phyloP scores from a whole-genome alignment of 2,329 filamentous ascomycete genomes.

The Arthrobotrys conoides region DNA sequence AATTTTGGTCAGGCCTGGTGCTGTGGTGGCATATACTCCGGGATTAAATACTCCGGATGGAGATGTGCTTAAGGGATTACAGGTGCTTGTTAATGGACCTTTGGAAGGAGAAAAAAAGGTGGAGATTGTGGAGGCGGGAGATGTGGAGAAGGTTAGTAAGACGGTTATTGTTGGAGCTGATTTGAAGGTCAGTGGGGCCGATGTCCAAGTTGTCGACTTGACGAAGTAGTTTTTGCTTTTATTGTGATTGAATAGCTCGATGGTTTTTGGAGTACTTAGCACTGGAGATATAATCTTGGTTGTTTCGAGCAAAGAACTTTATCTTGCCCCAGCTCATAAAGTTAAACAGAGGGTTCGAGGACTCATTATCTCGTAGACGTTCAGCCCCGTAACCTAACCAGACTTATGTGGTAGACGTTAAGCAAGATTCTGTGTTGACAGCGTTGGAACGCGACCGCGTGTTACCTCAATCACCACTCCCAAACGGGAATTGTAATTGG shows the following conservation, averaged over 20 bases:
- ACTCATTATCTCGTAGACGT: no score
- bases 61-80: slow-evolving; percentile 44
- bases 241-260: neutral
- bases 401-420: no score
- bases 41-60: slow-evolving; percentile 43
- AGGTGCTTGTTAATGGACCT: slow-evolving; percentile 56
- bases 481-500: slow-evolving; percentile 52
- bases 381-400: no score
- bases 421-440: slow-evolving; percentile 25
- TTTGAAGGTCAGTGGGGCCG: slow-evolving; percentile 32
- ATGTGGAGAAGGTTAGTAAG: slow-evolving; percentile 47
- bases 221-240: neutral
- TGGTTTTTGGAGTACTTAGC: slow-evolving; percentile 13
- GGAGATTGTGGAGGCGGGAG: slow-evolving; percentile 41
- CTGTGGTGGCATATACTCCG: slow-evolving; percentile 65
- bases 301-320: neutral
- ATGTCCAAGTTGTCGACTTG: slow-evolving; percentile 44
- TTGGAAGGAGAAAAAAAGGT: slow-evolving; percentile 35
- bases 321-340: no score
- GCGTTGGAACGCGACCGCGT: slow-evolving; percentile 48
- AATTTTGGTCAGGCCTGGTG: slow-evolving; percentile 73
- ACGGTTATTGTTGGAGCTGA: slow-evolving; percentile 38
- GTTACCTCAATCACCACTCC: slow-evolving; percentile 19
- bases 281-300: neutral
- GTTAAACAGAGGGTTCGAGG: no score